A percentile compares a stretch with the other conserved stretches of the same genome.
These are phyloP conservation scores for Cyphellophora europaea DNA, from an alignment of 2,329 filamentous ascomycete genomes.

Conservation along the genomic window DNA sequence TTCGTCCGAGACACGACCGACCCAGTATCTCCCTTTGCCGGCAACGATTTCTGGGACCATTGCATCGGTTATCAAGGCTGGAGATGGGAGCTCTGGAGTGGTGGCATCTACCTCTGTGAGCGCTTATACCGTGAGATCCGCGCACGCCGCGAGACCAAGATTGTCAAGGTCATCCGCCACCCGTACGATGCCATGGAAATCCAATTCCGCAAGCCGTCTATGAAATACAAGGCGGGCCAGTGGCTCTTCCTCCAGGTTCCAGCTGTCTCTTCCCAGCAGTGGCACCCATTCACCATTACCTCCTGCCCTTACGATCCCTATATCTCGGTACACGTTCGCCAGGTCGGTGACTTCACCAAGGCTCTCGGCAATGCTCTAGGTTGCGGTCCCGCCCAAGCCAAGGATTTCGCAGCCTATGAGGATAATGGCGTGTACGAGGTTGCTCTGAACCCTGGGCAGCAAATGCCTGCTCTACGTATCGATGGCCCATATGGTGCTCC, in stretches of 20 bases:
- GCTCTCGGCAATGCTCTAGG: constrained; percentile 94
- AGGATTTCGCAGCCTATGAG: constrained; percentile 83
- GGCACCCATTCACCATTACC: constrained; percentile 98
- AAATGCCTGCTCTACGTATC: constrained; percentile 82
- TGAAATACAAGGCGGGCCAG: constrained; percentile 97
- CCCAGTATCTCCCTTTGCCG: constrained; percentile 75
- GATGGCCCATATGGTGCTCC: constrained; percentile 95
- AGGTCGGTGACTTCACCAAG: constrained; percentile 92
- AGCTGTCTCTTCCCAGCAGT: constrained; percentile 78
- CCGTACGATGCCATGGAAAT: constrained; percentile 96
- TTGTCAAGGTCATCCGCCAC: constrained; percentile 88
- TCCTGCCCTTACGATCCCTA: constrained; percentile 95
- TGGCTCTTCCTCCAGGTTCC: constrained; percentile 97
- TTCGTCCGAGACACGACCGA: constrained; percentile 77
- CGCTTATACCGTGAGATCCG: constrained; percentile 87
- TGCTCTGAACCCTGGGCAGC: constrained; percentile 81
- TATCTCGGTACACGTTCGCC: constrained; percentile 85
- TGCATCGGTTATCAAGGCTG: constrained; percentile 94
- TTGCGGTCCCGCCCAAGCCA: constrained; percentile 75
- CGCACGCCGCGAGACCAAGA: constrained; percentile 72
- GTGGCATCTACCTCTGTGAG: constrained; percentile 76
- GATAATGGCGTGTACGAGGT: constrained; percentile 98
- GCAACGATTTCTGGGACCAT: constrained; percentile 74
- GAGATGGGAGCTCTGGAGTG: constrained; percentile 89
- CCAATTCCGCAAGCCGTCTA: constrained; percentile 90